Conservation (phyloP, 169 alveolate species). For the Eimeria nieschulzi region DNA sequence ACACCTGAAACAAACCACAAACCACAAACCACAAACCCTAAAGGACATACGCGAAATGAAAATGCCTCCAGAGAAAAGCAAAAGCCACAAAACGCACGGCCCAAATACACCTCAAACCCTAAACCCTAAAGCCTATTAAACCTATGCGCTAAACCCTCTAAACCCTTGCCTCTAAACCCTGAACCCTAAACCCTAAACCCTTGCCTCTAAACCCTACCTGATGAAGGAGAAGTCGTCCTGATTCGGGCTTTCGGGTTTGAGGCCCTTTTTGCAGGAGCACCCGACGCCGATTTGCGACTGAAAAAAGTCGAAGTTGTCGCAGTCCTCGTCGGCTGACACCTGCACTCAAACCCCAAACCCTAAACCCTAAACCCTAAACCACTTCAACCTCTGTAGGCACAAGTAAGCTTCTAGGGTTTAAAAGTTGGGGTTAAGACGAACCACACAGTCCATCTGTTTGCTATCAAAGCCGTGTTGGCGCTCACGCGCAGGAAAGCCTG, state of each 20-base stretch:
- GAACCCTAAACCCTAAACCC: background rate
- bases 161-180: background rate
- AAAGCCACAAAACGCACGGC: background rate
- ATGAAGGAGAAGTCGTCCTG: slow-evolving; percentile 87
- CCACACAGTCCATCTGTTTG: slow-evolving; percentile 18
- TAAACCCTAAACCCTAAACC: background rate
- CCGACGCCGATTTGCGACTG: slow-evolving; percentile 77
- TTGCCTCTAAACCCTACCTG: slow-evolving; percentile 1
- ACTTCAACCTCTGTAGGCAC: background rate
- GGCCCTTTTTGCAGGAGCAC: slow-evolving; percentile 88
- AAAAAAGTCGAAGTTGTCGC: slow-evolving; percentile 1
- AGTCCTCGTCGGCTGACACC: background rate
- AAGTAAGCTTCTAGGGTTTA: background rate
- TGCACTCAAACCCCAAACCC: slow-evolving; percentile 11
- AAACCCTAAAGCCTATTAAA: background rate
- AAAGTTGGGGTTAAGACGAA: background rate
- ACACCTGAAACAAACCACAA: slow-evolving; percentile 1
- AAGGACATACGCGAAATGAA: background rate
- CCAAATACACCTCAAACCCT: background rate
- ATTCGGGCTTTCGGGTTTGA: slow-evolving; percentile 91
- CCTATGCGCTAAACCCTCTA: background rate
- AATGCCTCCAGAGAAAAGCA: background rate
- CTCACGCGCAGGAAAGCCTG: slow-evolving; percentile 12
- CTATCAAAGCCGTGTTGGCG: slow-evolving; percentile 12
- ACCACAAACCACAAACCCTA: background rate